A percentile compares a stretch with the other conserved stretches of the same genome.
Conservation (phyloP, 2,329 filamentous ascomycete species). For the Paradendryphiella salina region DNA sequence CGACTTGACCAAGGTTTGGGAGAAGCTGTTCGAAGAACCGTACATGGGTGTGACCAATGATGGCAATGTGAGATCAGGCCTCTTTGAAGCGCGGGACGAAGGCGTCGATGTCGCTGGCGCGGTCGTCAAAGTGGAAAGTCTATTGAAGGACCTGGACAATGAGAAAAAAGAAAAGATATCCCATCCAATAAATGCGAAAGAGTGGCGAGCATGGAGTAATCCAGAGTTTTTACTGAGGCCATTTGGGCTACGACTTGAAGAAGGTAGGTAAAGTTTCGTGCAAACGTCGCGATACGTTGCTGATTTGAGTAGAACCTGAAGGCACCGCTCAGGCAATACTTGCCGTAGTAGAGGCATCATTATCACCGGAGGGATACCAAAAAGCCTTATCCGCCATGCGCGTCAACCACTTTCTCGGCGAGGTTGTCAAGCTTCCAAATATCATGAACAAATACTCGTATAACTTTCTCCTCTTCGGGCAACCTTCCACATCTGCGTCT, state of each 20-base stretch:
- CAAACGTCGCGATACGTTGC: not conserved
- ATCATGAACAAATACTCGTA: conserved; percentile 77
- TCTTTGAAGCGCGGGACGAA: conserved; percentile 67
- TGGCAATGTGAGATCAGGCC: conserved; percentile 59
- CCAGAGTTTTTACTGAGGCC: conserved; percentile 71
- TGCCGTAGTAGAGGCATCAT: conserved; percentile 58
- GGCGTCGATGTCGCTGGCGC: conserved; percentile 63
- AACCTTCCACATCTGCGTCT: conserved; percentile 55
- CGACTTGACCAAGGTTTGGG: conserved; percentile 46
- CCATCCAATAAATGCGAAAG: conserved; percentile 68
- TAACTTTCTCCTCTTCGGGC: conserved; percentile 73
- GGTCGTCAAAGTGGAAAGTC: conserved; percentile 54
- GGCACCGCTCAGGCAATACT: conserved; percentile 53
- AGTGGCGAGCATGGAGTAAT: conserved; percentile 74
- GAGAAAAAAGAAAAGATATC: conserved; percentile 55
- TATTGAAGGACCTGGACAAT: conserved; percentile 55
- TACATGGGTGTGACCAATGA: conserved; percentile 72
- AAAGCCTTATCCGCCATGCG: conserved; percentile 72
- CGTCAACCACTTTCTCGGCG: conserved; percentile 74
- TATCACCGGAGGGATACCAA: conserved; percentile 71
- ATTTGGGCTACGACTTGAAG: conserved; percentile 72
- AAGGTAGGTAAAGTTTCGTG: conserved; percentile 43
- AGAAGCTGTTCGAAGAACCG: conserved; percentile 59
- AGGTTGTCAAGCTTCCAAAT: conserved; percentile 62
- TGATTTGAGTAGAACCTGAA: conserved; percentile 32